These are phyloP conservation scores for Fusarium chuoi DNA, from an alignment of 2,329 filamentous ascomycete genomes.

Conservation along the genomic window DNA sequence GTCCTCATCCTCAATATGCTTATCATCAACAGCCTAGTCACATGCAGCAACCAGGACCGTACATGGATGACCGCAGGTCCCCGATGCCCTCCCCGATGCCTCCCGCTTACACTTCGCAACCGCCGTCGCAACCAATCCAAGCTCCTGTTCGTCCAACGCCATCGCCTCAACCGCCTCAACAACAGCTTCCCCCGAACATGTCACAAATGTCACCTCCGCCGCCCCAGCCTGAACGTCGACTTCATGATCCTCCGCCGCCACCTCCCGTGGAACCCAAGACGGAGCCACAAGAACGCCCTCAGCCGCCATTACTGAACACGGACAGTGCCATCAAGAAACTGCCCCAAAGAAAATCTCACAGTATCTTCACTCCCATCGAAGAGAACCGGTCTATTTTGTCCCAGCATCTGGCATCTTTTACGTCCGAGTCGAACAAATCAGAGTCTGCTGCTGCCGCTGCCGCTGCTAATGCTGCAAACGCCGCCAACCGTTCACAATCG, in stretches of 20 bases:
- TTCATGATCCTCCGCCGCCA: constrained; percentile 62
- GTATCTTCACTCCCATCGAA: constrained; percentile 97
- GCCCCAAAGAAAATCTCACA: constrained; percentile 83
- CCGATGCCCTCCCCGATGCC: constrained; percentile 75
- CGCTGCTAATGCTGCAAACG: constrained; percentile 40
- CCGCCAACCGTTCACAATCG: constrained; percentile 67
- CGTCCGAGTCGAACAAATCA: constrained; percentile 60
- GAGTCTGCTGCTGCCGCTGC: constrained; percentile 47
- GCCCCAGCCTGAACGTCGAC: constrained; percentile 57
- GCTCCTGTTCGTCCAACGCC: constrained; percentile 63
- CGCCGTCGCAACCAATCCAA: constrained; percentile 59
- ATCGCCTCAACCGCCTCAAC: constrained; percentile 67
- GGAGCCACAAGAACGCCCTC: constrained; percentile 60
- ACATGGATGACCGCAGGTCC: constrained; percentile 70
- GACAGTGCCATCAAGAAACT: constrained; percentile 67
- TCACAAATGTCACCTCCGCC: constrained; percentile 65
- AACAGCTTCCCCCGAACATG: constrained; percentile 59
- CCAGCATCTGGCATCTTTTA: constrained; percentile 79
- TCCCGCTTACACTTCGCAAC: constrained; percentile 70
- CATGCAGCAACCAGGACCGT: constrained; percentile 68
- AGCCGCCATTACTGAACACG: constrained; percentile 61
- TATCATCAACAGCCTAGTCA: constrained; percentile 36
- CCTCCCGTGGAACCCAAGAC: constrained; percentile 61
- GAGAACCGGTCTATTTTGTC: constrained; percentile 89
- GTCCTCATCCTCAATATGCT: constrained; percentile 33